Evolutionary conservation across 345 rosid genomes (phyloP), one percentile per base, ranked within the genome.

Genomic region (Lagerstroemia speciosa): DNA sequence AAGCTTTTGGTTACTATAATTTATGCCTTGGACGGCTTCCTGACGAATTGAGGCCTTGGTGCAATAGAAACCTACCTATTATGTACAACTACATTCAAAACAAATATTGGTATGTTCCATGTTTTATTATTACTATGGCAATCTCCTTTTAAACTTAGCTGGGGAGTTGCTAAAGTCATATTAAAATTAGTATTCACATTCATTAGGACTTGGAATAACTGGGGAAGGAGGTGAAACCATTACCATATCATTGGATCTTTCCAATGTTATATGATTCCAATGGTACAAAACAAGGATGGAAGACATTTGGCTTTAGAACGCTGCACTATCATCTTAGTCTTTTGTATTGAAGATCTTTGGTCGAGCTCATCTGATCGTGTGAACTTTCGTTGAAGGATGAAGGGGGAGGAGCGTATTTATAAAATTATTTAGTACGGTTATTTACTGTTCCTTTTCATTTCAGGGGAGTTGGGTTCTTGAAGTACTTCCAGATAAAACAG

Each of bases 381-480:
- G 60, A 5, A 53, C 60, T 53, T n/a, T n/a, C n/a, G 22, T 27
- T 7, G 27, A 30, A n/a, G 60, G 60, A 53, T 53, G 30, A 11
- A 53, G 29, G 2, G 60, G 60, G 60, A 53, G n/a, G n/a, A 53
- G 46, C 14, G 14, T 41, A 41, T 41, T 9, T 41, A 9, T 41
- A 8, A 41, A n/a, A 41, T 41, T 14, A 41, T 16, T 41, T 8
- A n/a, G 8, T 8, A 53, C 29, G 9, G 12, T 58, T 30, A 29
- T 12, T 48, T 60, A 48, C 31, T 58, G 9, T 50, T 37, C 3
- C 19, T 57, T 74, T 72, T 40, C 31, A 27, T 75, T 67, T 71
- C 76, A 94, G 99, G 95, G 87, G 91, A 75, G 95, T 86, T 68
- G 99, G 99, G 37, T 91, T 94, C 85, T 81, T 94, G 82, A 88